phyloP scores from a whole-genome alignment of 768 basidiomycete species.

The Mycena alexandri region DNA sequence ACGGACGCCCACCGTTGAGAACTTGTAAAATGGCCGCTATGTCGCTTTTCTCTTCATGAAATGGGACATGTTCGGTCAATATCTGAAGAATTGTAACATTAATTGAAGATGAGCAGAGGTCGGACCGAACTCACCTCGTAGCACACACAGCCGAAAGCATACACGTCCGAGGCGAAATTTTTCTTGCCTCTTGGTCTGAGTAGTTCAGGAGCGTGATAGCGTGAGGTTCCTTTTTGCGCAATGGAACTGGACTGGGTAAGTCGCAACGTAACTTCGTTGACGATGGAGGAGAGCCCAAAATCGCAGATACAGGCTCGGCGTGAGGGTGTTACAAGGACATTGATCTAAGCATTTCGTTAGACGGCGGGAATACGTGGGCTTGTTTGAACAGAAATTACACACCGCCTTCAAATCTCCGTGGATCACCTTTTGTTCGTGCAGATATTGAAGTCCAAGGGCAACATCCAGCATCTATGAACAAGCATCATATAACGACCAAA shows the following conservation, averaged over 20 bases:
- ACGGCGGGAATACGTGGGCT: not conserved
- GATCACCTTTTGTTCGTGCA: slow-evolving; percentile 35
- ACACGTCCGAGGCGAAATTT: slow-evolving; percentile 50
- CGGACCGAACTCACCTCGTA: slow-evolving; percentile 45
- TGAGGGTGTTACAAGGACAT: slow-evolving; percentile 58
- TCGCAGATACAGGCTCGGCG: slow-evolving; percentile 63
- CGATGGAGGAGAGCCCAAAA: slow-evolving; percentile 57
- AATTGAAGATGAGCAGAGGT: not conserved
- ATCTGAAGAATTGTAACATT: slow-evolving; percentile 13
- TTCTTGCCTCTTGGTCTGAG: slow-evolving; percentile 38
- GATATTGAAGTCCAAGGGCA: slow-evolving; percentile 36
- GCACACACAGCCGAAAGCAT: slow-evolving; percentile 56
- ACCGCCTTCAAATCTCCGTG: slow-evolving; percentile 43
- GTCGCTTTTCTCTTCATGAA: slow-evolving; percentile 22
- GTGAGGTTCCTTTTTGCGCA: slow-evolving; percentile 45
- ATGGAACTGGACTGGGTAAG: slow-evolving; percentile 37
- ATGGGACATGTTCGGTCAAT: slow-evolving; percentile 22
- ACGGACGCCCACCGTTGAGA: slow-evolving; percentile 5
- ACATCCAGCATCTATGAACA: slow-evolving; percentile 33
- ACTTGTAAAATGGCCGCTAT: slow-evolving; percentile 18
- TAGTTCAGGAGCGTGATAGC: slow-evolving; percentile 55
- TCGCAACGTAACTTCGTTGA: slow-evolving; percentile 37
- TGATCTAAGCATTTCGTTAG: slow-evolving; percentile 46
- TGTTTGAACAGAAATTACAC: not conserved
- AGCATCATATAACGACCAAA: not conserved